phyloP scores from a whole-genome alignment of 2,329 filamentous ascomycete genomes.

The Colletotrichum eremochloae region DNA sequence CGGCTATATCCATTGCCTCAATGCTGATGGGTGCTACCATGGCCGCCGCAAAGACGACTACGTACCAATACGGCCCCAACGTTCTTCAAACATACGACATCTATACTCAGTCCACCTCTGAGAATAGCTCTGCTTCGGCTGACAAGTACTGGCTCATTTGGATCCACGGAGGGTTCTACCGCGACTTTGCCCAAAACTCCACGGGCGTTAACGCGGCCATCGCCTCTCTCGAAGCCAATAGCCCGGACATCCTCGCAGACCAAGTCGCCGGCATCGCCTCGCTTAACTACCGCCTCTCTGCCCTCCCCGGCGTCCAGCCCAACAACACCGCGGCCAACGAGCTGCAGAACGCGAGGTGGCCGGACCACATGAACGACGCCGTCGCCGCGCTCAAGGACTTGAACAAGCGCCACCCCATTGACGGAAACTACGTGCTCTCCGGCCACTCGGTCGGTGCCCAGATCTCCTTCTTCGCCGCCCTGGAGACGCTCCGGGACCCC shows the following conservation, averaged over 20 bases:
- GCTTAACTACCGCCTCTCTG: constrained; percentile 31
- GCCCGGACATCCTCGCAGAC: not conserved
- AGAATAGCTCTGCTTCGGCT: not conserved
- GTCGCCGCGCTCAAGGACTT: constrained; percentile 31
- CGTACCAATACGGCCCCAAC: constrained; percentile 31
- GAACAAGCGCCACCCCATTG: constrained; percentile 16
- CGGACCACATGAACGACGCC: constrained; percentile 27
- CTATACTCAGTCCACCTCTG: not conserved
- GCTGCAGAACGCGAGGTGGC: constrained; percentile 33
- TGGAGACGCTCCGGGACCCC: constrained; percentile 14
- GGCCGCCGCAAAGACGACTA: constrained; percentile 19
- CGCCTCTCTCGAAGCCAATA: constrained; percentile 25
- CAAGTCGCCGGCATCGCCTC: constrained; percentile 29
- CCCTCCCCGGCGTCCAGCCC: constrained; percentile 33
- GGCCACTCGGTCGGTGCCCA: constrained; percentile 37
- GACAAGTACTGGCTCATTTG: constrained; percentile 35
- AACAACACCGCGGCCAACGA: constrained; percentile 28
- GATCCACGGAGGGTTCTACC: constrained; percentile 35
- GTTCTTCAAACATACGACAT: constrained; percentile 30
- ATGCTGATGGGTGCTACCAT: constrained; percentile 17
- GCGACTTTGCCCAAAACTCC: constrained; percentile 33
- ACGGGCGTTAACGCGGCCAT: constrained; percentile 26
- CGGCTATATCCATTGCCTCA: not conserved
- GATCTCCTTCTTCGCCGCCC: constrained; percentile 22
- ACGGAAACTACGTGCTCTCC: constrained; percentile 26